Percentiles rank a stretch among this genome's conserved stretches.
Conservation (phyloP, 2,329 filamentous ascomycete species). For the Ophiostoma australiae region DNA sequence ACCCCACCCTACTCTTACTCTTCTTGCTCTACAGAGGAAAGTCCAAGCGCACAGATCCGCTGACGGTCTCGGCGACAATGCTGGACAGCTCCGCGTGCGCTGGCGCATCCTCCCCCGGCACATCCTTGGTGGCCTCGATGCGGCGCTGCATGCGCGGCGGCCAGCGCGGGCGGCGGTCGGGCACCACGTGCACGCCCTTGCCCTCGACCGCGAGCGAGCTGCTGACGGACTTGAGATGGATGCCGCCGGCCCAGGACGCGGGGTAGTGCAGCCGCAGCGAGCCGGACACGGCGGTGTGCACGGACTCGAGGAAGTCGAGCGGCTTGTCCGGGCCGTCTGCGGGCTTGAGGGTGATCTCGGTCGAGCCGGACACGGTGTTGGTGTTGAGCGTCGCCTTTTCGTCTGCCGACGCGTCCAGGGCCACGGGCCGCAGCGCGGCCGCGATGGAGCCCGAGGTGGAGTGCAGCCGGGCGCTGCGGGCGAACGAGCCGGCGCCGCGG, state of each 20-base stretch:
- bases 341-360: slow-evolving; percentile 30
- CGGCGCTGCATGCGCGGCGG: slow-evolving; percentile 13
- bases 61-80: slow-evolving; percentile 19
- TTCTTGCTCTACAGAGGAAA: slow-evolving; percentile 19
- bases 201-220: slow-evolving; percentile 41
- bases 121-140: slow-evolving; percentile 25
- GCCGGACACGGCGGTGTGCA: slow-evolving; percentile 45
- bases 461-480: slow-evolving; percentile 35
- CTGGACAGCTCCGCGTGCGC: slow-evolving; percentile 4
- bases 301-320: slow-evolving; percentile 38
- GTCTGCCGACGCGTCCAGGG: not conserved
- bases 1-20: not conserved
- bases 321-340: slow-evolving; percentile 33
- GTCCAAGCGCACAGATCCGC: slow-evolving; percentile 16
- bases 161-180: slow-evolving; percentile 27
- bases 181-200: slow-evolving; percentile 40
- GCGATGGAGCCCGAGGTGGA: slow-evolving; percentile 39
- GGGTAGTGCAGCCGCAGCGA: slow-evolving; percentile 44
- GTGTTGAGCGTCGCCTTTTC: slow-evolving; percentile 37
- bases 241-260: slow-evolving; percentile 45
- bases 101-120: not conserved
- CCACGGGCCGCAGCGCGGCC: not conserved
- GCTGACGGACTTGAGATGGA: slow-evolving; percentile 38
- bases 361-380: slow-evolving; percentile 42
- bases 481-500: slow-evolving; percentile 40